A percentile compares a stretch with the other conserved stretches of the same genome.
Evolutionary conservation across 768 basidiomycete genomes (phyloP).

Genomic region (Mycena indigotica): DNA sequence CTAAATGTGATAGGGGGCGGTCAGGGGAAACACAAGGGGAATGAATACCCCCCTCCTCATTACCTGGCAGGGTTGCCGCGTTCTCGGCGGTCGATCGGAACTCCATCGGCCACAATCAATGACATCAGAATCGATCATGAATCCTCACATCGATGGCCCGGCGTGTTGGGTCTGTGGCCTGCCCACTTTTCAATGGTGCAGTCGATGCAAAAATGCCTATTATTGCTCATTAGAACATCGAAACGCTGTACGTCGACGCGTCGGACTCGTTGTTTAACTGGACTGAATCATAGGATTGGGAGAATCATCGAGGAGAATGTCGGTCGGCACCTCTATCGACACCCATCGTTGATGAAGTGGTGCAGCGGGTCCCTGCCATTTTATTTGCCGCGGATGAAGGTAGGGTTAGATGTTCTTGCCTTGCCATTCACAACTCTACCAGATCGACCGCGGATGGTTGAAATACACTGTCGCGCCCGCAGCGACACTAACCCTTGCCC

Average conservation of each 20-base stretch:
- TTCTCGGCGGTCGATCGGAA: no score
- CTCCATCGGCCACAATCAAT: no score
- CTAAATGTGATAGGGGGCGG: no score
- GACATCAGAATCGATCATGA: no score
- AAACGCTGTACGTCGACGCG: conserved; percentile 58
- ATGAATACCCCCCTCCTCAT: no score
- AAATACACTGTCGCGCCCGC: conserved; percentile 70
- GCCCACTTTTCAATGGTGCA: conserved; percentile 85
- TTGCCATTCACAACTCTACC: conserved; percentile 9
- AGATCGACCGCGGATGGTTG: conserved; percentile 77
- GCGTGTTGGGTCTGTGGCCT: conserved; percentile 76
- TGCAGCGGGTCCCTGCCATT: conserved; percentile 71
- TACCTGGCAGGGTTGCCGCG: no score
- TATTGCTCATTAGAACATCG: conserved; percentile 83
- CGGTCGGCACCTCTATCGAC: conserved; percentile 62
- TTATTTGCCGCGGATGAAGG: conserved; percentile 78
- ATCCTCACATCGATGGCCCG: conserved; percentile 69
- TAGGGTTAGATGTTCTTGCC: conserved; percentile 32
- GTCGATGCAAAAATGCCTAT: conserved; percentile 80
- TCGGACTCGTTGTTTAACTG: no score
- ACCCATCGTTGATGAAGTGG: conserved; percentile 66
- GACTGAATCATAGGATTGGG: conserved; percentile 69
- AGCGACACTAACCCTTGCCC: conserved; percentile 75
- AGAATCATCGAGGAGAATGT: conserved; percentile 72
- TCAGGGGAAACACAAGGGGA: no score